Evolutionary conservation across 2,329 filamentous ascomycete species (phyloP).

Genomic region (Aspergillus sojae): DNA sequence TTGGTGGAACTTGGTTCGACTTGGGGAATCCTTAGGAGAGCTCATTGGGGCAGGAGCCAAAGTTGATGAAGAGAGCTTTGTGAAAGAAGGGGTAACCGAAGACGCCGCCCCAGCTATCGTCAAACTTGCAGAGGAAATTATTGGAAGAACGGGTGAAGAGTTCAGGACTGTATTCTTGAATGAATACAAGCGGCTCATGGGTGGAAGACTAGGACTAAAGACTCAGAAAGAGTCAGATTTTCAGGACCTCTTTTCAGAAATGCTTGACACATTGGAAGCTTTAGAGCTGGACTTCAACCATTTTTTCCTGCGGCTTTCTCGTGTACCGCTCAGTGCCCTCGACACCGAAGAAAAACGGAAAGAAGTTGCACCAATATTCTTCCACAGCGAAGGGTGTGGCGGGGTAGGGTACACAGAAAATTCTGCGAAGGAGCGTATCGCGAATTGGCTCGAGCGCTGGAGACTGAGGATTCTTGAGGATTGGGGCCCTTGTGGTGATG

Average conservation of each 20-base stretch:
- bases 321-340: conserved; percentile 64
- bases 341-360: conserved; percentile 65
- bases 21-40: conserved; percentile 88
- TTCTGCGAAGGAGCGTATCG: conserved; percentile 68
- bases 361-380: conserved; percentile 72
- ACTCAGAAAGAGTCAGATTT: conserved; percentile 73
- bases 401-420: conserved; percentile 62
- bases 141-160: conserved; percentile 79
- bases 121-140: conserved; percentile 79
- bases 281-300: conserved; percentile 91
- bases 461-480: conserved; percentile 71
- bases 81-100: conserved; percentile 71
- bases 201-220: conserved; percentile 73
- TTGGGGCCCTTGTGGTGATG: conserved; percentile 67
- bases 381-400: conserved; percentile 72
- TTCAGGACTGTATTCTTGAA: conserved; percentile 82
- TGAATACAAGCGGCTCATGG: conserved; percentile 91
- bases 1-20: conserved; percentile 96
- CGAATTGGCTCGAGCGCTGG: conserved; percentile 82
- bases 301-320: conserved; percentile 80
- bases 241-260: conserved; percentile 75
- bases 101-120: conserved; percentile 71
- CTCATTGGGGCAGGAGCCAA: conserved; percentile 74
- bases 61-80: conserved; percentile 73
- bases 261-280: conserved; percentile 78